phyloP scores from a whole-genome alignment of 805 yeast genomes.

The Candida sanyiensis region DNA sequence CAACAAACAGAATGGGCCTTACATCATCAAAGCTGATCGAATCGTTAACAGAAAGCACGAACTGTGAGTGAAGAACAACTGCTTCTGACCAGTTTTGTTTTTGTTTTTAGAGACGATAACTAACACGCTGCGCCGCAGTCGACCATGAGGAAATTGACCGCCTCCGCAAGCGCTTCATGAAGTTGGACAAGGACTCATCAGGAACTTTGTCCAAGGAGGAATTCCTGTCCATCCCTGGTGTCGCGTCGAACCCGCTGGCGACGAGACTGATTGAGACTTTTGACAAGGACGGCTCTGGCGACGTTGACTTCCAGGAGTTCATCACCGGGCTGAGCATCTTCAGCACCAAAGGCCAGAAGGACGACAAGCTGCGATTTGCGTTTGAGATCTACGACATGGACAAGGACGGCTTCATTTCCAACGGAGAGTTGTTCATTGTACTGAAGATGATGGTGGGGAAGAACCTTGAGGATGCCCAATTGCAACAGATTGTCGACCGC shows the following conservation, averaged over 20 bases:
- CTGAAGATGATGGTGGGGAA: constrained; percentile 96
- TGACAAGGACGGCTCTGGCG: constrained; percentile 89
- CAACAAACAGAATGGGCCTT: constrained; percentile 39
- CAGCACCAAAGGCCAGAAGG: constrained; percentile 73
- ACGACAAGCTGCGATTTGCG: constrained; percentile 82
- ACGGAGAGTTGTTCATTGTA: constrained; percentile 90
- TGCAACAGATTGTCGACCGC: constrained; percentile 95
- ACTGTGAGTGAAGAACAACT: constrained; percentile 38
- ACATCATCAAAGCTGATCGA: constrained; percentile 59
- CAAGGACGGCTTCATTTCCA: constrained; percentile 88
- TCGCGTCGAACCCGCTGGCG: constrained; percentile 85
- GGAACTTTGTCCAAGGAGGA: constrained; percentile 91
- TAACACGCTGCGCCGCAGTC: constrained; percentile 33
- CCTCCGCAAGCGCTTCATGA: constrained; percentile 88
- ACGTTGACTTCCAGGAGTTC: constrained; percentile 93
- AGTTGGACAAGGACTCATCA: constrained; percentile 84
- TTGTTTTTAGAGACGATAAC: not conserved
- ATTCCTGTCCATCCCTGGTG: constrained; percentile 89
- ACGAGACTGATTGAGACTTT: constrained; percentile 87
- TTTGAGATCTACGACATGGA: constrained; percentile 94
- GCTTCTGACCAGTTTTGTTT: not conserved
- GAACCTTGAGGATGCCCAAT: constrained; percentile 76
- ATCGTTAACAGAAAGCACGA: constrained; percentile 72
- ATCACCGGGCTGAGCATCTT: constrained; percentile 82
- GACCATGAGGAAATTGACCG: constrained; percentile 90